A percentile compares a stretch with the other conserved stretches of the same genome.
Evolutionary conservation across 2,329 filamentous ascomycete species (phyloP).

Genomic region (Microdochium bolleyi): DNA sequence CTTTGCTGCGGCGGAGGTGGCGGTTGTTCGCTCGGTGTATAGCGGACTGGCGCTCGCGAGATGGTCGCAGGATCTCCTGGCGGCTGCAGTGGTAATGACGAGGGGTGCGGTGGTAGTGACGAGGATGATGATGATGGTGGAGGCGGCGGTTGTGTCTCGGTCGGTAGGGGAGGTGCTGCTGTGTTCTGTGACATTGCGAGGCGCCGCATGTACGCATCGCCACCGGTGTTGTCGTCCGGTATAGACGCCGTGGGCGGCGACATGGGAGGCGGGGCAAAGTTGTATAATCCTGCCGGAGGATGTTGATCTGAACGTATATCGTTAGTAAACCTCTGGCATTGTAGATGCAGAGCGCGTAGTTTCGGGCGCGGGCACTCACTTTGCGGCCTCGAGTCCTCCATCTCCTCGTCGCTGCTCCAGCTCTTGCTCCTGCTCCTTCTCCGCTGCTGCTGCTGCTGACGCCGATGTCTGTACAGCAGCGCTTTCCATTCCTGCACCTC

Average conservation of each 20-base stretch:
- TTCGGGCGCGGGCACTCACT: slow-evolving; percentile 30
- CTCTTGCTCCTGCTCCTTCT: slow-evolving; percentile 31
- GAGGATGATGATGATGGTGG: slow-evolving; percentile 14
- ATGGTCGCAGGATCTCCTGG: slow-evolving; percentile 50
- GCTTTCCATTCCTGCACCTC: slow-evolving; percentile 84
- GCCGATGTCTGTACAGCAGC: slow-evolving; percentile 63
- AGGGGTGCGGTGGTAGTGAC: slow-evolving; percentile 18
- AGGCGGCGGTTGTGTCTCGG: slow-evolving; percentile 11
- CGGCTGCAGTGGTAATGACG: slow-evolving; percentile 26
- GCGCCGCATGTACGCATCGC: slow-evolving; percentile 61
- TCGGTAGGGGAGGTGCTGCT: slow-evolving; percentile 13
- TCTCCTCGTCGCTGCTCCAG: slow-evolving; percentile 24
- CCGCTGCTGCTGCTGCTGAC: slow-evolving; percentile 27
- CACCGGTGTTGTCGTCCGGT: slow-evolving; percentile 54
- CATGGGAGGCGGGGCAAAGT: slow-evolving; percentile 47
- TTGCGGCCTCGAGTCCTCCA: slow-evolving; percentile 14
- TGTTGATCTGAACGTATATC: slow-evolving; percentile 39
- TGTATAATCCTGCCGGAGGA: slow-evolving; percentile 49
- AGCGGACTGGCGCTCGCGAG: slow-evolving; percentile 71
- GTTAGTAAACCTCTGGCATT: slow-evolving; percentile 6
- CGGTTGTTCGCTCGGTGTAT: slow-evolving; percentile 39
- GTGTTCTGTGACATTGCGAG: slow-evolving; percentile 44
- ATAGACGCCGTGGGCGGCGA: slow-evolving; percentile 36
- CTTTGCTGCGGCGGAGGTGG: slow-evolving; percentile 37
- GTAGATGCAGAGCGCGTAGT: no score